Evolutionary conservation across 345 rosid species (phyloP).

Genomic region (Kandelia obovata): DNA sequence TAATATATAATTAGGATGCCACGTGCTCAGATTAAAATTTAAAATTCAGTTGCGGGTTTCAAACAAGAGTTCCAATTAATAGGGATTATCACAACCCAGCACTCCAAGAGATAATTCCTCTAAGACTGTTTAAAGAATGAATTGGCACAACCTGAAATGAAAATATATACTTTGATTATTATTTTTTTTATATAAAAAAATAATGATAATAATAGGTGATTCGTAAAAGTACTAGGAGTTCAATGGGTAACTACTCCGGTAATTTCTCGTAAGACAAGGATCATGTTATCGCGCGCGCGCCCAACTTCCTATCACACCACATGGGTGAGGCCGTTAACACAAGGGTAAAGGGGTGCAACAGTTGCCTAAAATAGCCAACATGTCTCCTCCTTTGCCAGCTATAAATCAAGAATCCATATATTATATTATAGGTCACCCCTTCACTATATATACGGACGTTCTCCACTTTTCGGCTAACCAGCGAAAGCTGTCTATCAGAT

Average conservation of each 20-base stretch:
- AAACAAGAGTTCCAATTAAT: too few species aligned
- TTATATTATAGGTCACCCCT: neutral
- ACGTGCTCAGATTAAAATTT: too few species aligned
- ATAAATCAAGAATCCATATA: slow-evolving; percentile 12
- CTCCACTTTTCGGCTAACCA: neutral
- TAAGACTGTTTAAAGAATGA: too few species aligned
- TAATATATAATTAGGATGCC: too few species aligned
- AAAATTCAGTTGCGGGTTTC: too few species aligned
- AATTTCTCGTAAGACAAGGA: slow-evolving; percentile 13
- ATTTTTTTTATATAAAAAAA: neutral
- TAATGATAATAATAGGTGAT: neutral
- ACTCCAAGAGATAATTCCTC: too few species aligned
- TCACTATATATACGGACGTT: neutral
- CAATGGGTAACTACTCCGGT: slow-evolving; percentile 5
- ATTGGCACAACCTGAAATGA: too few species aligned
- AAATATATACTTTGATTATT: too few species aligned
- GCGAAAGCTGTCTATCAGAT: neutral
- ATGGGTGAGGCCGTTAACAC: slow-evolving; percentile 12
- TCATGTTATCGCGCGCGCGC: slow-evolving; percentile 3
- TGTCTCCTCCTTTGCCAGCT: neutral
- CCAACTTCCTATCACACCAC: slow-evolving; percentile 17
- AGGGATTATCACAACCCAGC: too few species aligned
- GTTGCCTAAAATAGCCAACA: neutral
- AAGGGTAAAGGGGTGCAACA: slow-evolving; percentile 1
- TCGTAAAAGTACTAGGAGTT: neutral